phyloP scores from a whole-genome alignment of 805 yeast genomes.

The Pichia californica region DNA sequence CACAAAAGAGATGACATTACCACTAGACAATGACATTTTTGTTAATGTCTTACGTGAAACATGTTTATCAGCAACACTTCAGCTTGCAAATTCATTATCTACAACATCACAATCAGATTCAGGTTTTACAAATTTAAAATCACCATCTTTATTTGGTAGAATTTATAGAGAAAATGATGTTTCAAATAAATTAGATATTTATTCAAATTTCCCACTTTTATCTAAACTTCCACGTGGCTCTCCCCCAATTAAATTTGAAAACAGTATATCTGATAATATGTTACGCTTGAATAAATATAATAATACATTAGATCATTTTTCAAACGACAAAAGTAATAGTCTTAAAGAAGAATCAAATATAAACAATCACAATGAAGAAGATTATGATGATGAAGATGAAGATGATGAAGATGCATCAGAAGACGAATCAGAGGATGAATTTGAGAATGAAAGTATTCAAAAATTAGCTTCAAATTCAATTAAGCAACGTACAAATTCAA shows the following conservation, averaged over 20 bases:
- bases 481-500: too few species aligned
- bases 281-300: too few species aligned
- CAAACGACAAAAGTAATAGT: neutral
- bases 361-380: too few species aligned
- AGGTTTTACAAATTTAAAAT: neutral
- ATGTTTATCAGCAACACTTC: constrained; percentile 4
- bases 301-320: too few species aligned
- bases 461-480: too few species aligned
- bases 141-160: constrained; percentile 2
- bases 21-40: constrained; percentile 11
- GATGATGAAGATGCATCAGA: constrained; percentile 3
- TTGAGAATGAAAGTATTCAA: neutral
- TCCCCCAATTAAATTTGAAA: constrained; percentile 12
- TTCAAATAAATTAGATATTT: neutral
- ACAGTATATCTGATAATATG: neutral
- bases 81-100: neutral
- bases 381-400: constrained; percentile 1
- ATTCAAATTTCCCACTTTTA: constrained; percentile 10
- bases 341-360: constrained; percentile 4
- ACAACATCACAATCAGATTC: neutral
- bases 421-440: neutral
- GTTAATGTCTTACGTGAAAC: constrained; percentile 16
- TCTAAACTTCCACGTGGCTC: constrained; percentile 1
- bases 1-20: constrained; percentile 20
- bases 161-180: constrained; percentile 2